Evolutionary conservation across 2,329 filamentous ascomycete genomes (phyloP).

Genomic region (Peltaster fructicola): DNA sequence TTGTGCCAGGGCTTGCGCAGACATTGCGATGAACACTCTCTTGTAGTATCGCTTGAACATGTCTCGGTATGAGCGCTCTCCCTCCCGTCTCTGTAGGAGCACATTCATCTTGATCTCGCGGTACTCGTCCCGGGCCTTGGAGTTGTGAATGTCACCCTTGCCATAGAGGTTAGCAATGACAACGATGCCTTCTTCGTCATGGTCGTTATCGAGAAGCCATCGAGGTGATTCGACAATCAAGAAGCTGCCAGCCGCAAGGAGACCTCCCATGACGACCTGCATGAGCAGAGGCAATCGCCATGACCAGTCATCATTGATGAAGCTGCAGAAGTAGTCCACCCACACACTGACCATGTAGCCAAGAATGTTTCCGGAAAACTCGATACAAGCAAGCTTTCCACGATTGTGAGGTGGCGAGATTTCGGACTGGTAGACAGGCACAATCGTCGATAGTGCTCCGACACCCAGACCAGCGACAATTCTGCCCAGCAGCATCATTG

Average conservation of each 20-base stretch:
- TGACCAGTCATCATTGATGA: constrained; percentile 64
- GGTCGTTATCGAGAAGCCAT: constrained; percentile 94
- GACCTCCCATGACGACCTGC: constrained; percentile 84
- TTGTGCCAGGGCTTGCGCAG: constrained; percentile 84
- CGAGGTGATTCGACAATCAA: constrained; percentile 93
- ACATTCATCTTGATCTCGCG: constrained; percentile 99
- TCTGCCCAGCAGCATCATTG: constrained; percentile 55
- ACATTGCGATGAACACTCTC: constrained; percentile 97
- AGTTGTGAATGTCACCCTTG: constrained; percentile 83
- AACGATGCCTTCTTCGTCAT: constrained; percentile 94
- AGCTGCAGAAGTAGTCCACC: constrained; percentile 96
- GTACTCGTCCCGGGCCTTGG: constrained; percentile 86
- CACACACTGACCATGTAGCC: constrained; percentile 94
- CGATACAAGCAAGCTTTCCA: constrained; percentile 89
- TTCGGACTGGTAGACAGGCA: constrained; percentile 36
- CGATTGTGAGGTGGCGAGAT: constrained; percentile 84
- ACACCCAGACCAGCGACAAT: constrained; percentile 34
- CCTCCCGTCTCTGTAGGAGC: constrained; percentile 80
- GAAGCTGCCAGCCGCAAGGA: constrained; percentile 72
- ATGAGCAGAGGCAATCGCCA: constrained; percentile 82
- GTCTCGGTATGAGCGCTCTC: constrained; percentile 74
- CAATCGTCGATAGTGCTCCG: constrained; percentile 32
- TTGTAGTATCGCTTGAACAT: constrained; percentile 91
- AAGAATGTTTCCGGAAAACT: constrained; percentile 93
- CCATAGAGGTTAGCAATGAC: constrained; percentile 97